Conservation (phyloP, 345 rosid genomes). For the Dovyalis caffra region DNA sequence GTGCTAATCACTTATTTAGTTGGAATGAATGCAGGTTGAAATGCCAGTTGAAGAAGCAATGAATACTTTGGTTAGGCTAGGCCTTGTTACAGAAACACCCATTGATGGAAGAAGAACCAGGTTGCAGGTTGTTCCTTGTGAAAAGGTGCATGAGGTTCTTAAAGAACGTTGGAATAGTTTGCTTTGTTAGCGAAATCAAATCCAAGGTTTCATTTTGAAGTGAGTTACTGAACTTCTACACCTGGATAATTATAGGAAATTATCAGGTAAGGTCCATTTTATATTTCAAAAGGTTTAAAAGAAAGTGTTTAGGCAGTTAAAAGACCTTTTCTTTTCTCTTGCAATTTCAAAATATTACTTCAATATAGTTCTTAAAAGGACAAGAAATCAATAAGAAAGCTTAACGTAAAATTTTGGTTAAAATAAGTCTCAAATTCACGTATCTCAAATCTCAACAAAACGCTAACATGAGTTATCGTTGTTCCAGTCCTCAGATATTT, state of each 20-base stretch:
- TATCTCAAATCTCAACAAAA: too few relatives aligned
- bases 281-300: background rate
- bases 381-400: too few relatives aligned
- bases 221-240: background rate
- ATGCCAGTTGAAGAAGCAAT: slow-evolving; percentile 81
- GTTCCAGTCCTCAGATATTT: too few relatives aligned
- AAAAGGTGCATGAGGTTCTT: slow-evolving; percentile 55
- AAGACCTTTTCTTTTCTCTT: too few relatives aligned
- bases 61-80: slow-evolving; percentile 62
- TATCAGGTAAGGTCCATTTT: background rate
- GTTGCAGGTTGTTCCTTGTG: slow-evolving; percentile 56
- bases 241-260: background rate
- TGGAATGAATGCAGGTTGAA: slow-evolving; percentile 56
- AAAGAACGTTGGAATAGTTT: slow-evolving; percentile 64
- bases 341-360: too few relatives aligned
- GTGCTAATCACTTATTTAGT: background rate
- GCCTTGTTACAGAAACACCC: slow-evolving; percentile 54
- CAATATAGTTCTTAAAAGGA: too few relatives aligned
- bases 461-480: too few relatives aligned
- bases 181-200: slow-evolving; percentile 37
- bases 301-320: too few relatives aligned
- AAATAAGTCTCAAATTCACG: too few relatives aligned
- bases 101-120: slow-evolving; percentile 43
- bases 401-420: too few relatives aligned
- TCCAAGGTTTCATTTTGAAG: background rate